phyloP scores from a whole-genome alignment of 768 basidiomycete genomes.

The Suillus decipiens region DNA sequence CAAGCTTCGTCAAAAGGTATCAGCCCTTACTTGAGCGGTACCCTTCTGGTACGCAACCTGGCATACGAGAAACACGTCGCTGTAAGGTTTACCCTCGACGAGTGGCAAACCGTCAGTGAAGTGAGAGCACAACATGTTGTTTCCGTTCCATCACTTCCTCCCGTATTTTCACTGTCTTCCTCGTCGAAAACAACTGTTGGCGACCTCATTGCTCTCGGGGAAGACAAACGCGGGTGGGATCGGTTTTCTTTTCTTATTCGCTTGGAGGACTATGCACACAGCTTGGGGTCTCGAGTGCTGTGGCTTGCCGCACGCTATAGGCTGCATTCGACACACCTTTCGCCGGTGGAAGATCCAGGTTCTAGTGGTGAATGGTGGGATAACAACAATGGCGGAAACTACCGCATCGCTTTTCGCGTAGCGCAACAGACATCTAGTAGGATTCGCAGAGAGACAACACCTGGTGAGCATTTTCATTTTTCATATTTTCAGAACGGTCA shows the following conservation, averaged over 20 bases:
- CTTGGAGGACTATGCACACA: constrained; percentile 67
- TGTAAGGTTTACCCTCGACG: constrained; percentile 88
- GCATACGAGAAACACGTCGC: constrained; percentile 85
- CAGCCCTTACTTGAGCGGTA: constrained; percentile 58
- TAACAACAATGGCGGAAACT: constrained; percentile 80
- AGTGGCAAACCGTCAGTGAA: constrained; percentile 92
- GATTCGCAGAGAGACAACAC: constrained; percentile 23
- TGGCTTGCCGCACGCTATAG: constrained; percentile 63
- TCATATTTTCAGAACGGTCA: neutral
- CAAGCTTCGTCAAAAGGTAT: constrained; percentile 9
- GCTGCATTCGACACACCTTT: constrained; percentile 24
- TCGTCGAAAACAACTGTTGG: neutral
- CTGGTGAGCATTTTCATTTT: constrained; percentile 18
- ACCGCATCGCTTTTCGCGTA: constrained; percentile 64
- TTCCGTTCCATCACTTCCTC: constrained; percentile 42
- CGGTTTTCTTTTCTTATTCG: constrained; percentile 62
- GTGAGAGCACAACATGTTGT: constrained; percentile 56
- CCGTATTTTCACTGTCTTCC: constrained; percentile 22
- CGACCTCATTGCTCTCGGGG: neutral
- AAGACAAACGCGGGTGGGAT: constrained; percentile 45
- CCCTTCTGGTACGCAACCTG: constrained; percentile 82
- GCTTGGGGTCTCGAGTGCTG: constrained; percentile 52
- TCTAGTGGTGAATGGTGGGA: constrained; percentile 89
- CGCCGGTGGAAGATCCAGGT: constrained; percentile 31
- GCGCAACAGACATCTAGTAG: neutral